Base-by-base conservation (phyloP, 352 stramenopile species). In the Blastocystis sp. region DNA sequence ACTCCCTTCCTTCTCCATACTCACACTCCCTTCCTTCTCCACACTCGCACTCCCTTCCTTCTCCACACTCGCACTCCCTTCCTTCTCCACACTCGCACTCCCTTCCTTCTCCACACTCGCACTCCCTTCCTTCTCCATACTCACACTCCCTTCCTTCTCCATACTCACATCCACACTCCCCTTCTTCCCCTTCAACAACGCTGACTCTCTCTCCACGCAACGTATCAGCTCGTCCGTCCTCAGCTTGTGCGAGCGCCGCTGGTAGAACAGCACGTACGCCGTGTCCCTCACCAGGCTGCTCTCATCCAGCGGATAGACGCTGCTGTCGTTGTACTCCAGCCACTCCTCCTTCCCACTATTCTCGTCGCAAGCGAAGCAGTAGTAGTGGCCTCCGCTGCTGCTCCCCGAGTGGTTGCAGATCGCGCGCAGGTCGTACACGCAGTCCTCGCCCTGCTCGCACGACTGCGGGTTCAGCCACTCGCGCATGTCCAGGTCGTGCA, bases 271-370 rank as follows among this genome's bases (percentile, higher is more conserved):
- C 71, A 81, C 71, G 43, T 81, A 81, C 10, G 71, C 71, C 28
- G 71, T 81, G 21, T 43, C 52, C 38, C 56, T 45, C 11, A 81
- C 56, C 60, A 81, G 59, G 19, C 52, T 21, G 2, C 3, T 65
- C 43, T 81, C 71, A 19, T 65, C 48, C 23, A 67, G 64, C 11
- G 21, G 48, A 38, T 65, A 43, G 2, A 81, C 71, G 17, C 34
- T 38, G 56, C 77, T 87, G 41, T 87, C 77, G 41, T 87, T 87
- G 23, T 87, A 87, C 41, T 74, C 65, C 40, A 48, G 45, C 77
- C 77, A 87, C 41, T 21, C 2, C 14, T 21, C n/a, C 45, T 4
- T 28, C 21, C 77, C 77, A 5, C 71, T 28, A 45, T 87, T 87
- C 45, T 87, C 77, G 56, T 87, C 77, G 17, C 48, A 10, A n/a